Evolutionary conservation across 345 rosid genomes (phyloP).

Genomic region (Eucalyptus grandis): DNA sequence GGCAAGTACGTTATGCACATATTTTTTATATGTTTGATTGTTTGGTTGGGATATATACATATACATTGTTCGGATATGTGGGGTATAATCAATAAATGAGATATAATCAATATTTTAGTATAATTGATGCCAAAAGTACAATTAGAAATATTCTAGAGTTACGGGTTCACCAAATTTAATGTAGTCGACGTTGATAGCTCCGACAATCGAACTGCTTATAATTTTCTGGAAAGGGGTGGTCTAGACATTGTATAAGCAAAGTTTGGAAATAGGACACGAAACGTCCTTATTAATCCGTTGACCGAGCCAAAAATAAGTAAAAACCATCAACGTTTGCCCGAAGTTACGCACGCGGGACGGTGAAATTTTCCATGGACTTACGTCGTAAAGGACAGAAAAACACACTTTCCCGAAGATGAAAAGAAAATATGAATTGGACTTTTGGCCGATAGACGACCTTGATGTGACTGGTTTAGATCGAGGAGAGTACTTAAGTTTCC

Average conservation of each 20-base stretch:
- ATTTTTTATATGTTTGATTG: too few relatives aligned
- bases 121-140: too few relatives aligned
- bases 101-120: too few relatives aligned
- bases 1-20: too few relatives aligned
- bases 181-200: neutral
- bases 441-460: neutral
- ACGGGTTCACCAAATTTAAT: neutral
- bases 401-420: neutral
- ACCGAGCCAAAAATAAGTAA: neutral
- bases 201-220: neutral
- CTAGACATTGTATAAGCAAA: neutral
- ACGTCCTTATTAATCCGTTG: neutral
- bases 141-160: too few relatives aligned
- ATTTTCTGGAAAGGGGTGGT: neutral
- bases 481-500: neutral
- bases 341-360: neutral
- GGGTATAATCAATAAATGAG: too few relatives aligned
- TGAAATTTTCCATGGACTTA: neutral
- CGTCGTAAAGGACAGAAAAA: neutral
- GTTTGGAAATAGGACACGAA: neutral
- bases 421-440: neutral
- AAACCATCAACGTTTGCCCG: neutral
- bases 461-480: neutral
- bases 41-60: too few relatives aligned
- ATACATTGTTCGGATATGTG: too few relatives aligned